Base-by-base conservation (phyloP, 805 yeast species). In the Ogataea neopini region DNA sequence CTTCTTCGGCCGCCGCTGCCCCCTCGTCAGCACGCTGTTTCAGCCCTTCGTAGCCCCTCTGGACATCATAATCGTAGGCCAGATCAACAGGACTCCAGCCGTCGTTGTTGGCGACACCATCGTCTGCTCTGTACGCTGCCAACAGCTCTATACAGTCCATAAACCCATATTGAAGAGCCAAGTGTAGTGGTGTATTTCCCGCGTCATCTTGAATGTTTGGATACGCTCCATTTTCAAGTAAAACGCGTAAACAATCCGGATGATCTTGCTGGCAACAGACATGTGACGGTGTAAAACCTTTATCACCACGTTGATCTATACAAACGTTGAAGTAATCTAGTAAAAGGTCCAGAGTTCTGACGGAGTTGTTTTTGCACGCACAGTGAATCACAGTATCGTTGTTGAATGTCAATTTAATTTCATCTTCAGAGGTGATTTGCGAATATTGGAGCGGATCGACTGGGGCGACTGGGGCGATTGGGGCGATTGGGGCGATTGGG, bases 151-250 rank as follows among this genome's bases (percentile, higher is more conserved):
- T 65, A 39, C 87, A 81, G 40, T 77, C 77, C 13, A 77, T 57
- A 50, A 80, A 77, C 5, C 91, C 92, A 56, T 75, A 79, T 46
- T 85, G 84, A 54, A 88, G 76, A 0, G 97, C 96, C 44, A 86
- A 71, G 66, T 92, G 98, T 35, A 92, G 68, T 0, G 96, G 88
- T 2, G 96, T 83, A 60, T 89, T 87, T 1, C 94, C 96, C 13
- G 78, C 77, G 8, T 72, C 69, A 61, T 94, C 96, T 45, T 80
- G 83, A 4, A 81, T 63, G 55, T 86, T 83, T 39, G 89, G 73
- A 57, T 88, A 85, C 2, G 95, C 95, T 7, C 91, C 94, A 47
- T 84, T 78, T 30, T 85, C 85, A 3, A 88, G 67, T 17, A 89
- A 67, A 35, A 87, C 66, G 51, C 76, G 79, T 39, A 85, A 71